Base-by-base conservation (phyloP, 257 asterid species). In the Apocynum venetum region DNA sequence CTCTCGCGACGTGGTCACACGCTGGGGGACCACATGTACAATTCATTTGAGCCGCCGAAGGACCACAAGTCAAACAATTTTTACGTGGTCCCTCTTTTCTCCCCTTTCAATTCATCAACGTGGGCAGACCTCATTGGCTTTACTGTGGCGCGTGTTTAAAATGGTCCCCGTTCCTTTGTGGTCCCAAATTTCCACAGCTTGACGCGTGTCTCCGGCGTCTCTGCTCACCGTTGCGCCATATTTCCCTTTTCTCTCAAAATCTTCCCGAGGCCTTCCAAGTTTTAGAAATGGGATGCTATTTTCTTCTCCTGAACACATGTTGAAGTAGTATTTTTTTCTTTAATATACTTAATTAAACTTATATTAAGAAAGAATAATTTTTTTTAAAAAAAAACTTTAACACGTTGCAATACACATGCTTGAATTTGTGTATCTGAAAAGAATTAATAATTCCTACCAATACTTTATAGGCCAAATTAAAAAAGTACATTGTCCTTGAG, bases 31-130 rank as follows among this genome's bases (percentile, higher is more conserved):
- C 68, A 61, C 15, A 60, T 3, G 10, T 36, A 0, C 51, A 10
- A 66, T 67, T 67, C 7, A 67, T 67, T 44, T 67, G 71, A 41
- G 72, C 52, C 72, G 72, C 52, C 52, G 52, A 7, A 67, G 72
- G 72, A 41, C 52, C 49, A 40, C 72, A 67, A 67, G 72, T 67
- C 72, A 67, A 67, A 43, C 31, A 44, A 6, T 44, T 10, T 61
- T 61, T 36, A 35, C 17, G 43, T 67, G 72, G 72, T 67, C 72
- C 76, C 59, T 4, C 60, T 13, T 4, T 36, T 25, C 13, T 12
- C 60, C 47, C 76, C 9, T 52, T 17, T 6, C 0, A 13, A 12
- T 53, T 52, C 48, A 1, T 2, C 66, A 51, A 73, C 66, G 31
- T 73, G 76, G 49, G 0, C 3, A 3, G 2, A 0, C 17, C 2